These are phyloP conservation scores for Fraxinus excelsior DNA, from an alignment of 257 asterid genomes.

Conservation along the genomic window DNA sequence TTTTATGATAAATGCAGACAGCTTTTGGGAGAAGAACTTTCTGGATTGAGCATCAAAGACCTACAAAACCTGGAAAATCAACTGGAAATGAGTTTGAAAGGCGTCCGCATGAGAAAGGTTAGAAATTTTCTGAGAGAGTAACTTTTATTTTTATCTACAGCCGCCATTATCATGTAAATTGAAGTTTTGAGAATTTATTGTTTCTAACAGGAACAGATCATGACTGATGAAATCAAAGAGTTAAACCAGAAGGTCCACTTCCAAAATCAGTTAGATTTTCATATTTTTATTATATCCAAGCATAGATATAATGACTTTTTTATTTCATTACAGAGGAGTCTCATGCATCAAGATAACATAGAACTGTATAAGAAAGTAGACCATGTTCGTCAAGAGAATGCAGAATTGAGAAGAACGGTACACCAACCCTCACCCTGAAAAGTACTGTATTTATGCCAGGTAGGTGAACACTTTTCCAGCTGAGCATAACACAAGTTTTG, in stretches of 20 bases:
- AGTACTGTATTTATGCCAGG: slow-evolving; percentile 6
- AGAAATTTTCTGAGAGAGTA: not conserved
- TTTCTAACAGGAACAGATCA: slow-evolving; percentile 49
- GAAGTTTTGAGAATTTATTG: slow-evolving; percentile 11
- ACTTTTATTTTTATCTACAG: not conserved
- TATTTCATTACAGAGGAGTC: slow-evolving; percentile 42
- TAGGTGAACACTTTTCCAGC: not conserved
- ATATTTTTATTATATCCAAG: slow-evolving; percentile 4
- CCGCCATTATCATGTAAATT: slow-evolving; percentile 2
- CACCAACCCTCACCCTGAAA: slow-evolving; percentile 3
- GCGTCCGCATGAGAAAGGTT: slow-evolving; percentile 52
- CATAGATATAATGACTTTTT: slow-evolving; percentile 1
- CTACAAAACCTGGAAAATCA: slow-evolving; percentile 62
- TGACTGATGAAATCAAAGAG: slow-evolving; percentile 60
- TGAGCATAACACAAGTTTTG: slow-evolving; percentile 13
- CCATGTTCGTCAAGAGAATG: slow-evolving; percentile 47
- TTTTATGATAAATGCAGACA: slow-evolving; percentile 39
- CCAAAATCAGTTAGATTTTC: slow-evolving; percentile 13
- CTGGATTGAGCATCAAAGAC: slow-evolving; percentile 60
- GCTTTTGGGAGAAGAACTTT: slow-evolving; percentile 71
- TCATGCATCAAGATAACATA: slow-evolving; percentile 52
- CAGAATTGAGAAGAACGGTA: slow-evolving; percentile 57
- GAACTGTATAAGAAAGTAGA: slow-evolving; percentile 55
- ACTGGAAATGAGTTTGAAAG: slow-evolving; percentile 60
- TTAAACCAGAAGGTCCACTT: slow-evolving; percentile 48